These are phyloP conservation scores for Quercus glauca DNA, from an alignment of 306 rosid genomes.

Conservation along the genomic window DNA sequence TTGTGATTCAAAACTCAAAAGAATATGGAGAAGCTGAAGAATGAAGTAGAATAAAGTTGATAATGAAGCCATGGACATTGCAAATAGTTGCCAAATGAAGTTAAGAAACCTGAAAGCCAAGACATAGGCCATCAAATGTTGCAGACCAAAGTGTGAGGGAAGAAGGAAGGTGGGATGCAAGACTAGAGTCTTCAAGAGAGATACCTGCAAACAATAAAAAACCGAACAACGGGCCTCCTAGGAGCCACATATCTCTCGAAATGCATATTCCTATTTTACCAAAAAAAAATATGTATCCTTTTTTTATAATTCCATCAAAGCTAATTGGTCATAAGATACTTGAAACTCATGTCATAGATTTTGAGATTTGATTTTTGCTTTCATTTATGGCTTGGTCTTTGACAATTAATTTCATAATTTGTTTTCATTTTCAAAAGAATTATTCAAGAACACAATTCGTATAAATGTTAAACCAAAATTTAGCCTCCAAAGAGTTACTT, in stretches of 20 bases:
- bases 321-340: too few relatives aligned
- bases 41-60: slow-evolving; percentile 56
- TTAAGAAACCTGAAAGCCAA: slow-evolving; percentile 58
- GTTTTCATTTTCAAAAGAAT: too few relatives aligned
- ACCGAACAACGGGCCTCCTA: slow-evolving; percentile 40
- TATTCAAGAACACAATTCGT: too few relatives aligned
- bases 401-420: too few relatives aligned
- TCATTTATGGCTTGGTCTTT: too few relatives aligned
- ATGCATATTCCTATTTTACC: neutral
- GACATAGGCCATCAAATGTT: slow-evolving; percentile 22
- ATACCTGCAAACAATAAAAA: slow-evolving; percentile 39
- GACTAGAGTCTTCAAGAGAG: slow-evolving; percentile 20
- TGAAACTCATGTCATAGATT: too few relatives aligned
- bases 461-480: too few relatives aligned
- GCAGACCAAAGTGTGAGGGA: slow-evolving; percentile 12
- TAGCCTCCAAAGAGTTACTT: too few relatives aligned
- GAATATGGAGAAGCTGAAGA: slow-evolving; percentile 56
- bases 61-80: slow-evolving; percentile 57
- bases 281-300: too few relatives aligned
- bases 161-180: neutral
- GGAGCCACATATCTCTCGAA: slow-evolving; percentile 41
- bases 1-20: slow-evolving; percentile 42
- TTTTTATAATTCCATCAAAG: too few relatives aligned
- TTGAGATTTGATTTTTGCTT: too few relatives aligned
- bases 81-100: slow-evolving; percentile 54